Base-by-base conservation (phyloP, 2,329 filamentous ascomycete genomes). In the Biscogniauxia mediterranea region DNA sequence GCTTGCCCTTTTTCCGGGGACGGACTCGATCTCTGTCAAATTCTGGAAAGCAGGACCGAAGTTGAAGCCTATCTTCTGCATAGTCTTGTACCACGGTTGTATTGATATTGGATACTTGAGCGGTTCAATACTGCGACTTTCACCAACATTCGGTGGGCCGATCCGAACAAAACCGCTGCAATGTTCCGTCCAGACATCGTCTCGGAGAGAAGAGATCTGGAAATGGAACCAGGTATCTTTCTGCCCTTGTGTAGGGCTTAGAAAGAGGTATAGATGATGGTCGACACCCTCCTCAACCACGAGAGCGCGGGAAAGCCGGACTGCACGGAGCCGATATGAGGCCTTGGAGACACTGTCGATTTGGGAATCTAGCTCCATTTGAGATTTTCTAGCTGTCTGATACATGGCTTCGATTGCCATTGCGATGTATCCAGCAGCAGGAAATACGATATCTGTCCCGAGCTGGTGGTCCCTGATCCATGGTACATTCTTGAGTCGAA, bases 381-480 rank as follows among this genome's bases (percentile, higher is more conserved):
- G 23, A 23, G 23, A 23, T 23, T 2, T 23, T 23, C 23, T 23
- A 23, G 23, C 23, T 23, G 23, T 23, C 23, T 73, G 72, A 20
- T 66, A 71, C n/a, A 73, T 51, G 5, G 71, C 73, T 55, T 74
- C 73, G 0, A 73, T 2, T 0, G 66, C 72, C 67, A 79, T 73
- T 1, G 75, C 68, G 0, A 75, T 66, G n/a, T 69, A 71, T 1
- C 75, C 79, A 3, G 75, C 69, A 1, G 71, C 79, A 28, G 80
- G 76, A 6, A 46, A 46, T 6, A 46, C 13, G 23, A 23, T 17
- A 46, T n/a, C 71, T 73, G 28, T 13, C n/a, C 80, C 78, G 70
- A 82, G 76, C 21, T 66, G 64, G 69, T 82, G 81, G 63, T 82
- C 79, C 13, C 73, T 68, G 1, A 81, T 74, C 61, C 81, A 82